Evolutionary conservation across 2,329 filamentous ascomycete species (phyloP), one percentile per base, ranked within the genome.

Genomic region (Teratosphaeria gauchensis): DNA sequence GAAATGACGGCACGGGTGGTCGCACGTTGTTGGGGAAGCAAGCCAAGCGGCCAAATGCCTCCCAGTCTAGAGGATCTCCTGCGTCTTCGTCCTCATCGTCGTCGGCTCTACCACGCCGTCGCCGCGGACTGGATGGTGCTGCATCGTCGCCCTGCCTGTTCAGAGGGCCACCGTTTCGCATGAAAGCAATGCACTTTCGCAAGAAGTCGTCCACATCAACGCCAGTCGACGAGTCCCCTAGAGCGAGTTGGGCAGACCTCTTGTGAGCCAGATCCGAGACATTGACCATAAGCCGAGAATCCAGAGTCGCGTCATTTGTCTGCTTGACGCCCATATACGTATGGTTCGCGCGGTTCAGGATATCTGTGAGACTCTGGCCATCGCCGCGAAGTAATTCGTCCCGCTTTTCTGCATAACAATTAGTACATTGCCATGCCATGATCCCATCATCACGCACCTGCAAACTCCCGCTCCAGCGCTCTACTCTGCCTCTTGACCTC

Each of bases 141-240:
- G 56, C 82, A 9, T 83, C 82, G 11, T 84, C 82, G 8, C 79
- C 78, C 2, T 76, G 77, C 12, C 51, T 31, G 33, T 54, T 54
- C 3, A 11, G 73, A 71, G 4, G 81, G 3, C 84, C 87, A 38
- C 82, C 80, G 24, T 72, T 69, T 19, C 84, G 84, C 90, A 97
- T 96, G 71, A 89, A 97, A 3, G 82, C 83, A 60, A 95, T 90
- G 72, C 88, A 92, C 73, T 95, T 95, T 0, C 89, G 88, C 14
- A 97, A 84, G 68, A 97, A 95, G 66, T 96, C 89, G 61, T 97
- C 92, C 0, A 95, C 80, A 68, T 97, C 92, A 24, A 99, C 77
- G 7, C 91, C 90, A 55, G 87, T 84, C 2, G 84, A 83, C 1
- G 82, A 77, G 66, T 87, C 87, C 6, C 91, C 91, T 32, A 90